Conservation (phyloP, 2,329 filamentous ascomycete species). For the Rachicladosporium sp. region DNA sequence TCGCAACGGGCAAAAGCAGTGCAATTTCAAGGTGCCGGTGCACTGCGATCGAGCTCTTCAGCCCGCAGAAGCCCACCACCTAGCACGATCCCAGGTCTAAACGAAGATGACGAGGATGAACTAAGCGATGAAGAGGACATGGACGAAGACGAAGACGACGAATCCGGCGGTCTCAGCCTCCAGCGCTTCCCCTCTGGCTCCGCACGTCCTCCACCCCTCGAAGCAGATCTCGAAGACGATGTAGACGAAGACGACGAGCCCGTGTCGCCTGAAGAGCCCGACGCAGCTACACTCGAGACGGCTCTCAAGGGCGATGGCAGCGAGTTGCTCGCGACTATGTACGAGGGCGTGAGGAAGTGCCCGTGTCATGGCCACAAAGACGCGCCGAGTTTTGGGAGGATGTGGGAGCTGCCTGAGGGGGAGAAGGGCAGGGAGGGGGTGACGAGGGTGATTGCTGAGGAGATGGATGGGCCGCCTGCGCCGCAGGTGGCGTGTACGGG, state of each 20-base stretch:
- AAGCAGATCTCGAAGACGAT: conserved; percentile 14
- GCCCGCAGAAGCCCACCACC: conserved; percentile 17
- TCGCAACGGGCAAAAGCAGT: conserved; percentile 10
- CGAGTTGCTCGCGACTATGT: conserved; percentile 14
- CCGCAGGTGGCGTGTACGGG: too few species aligned
- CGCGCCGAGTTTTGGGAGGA: conserved; percentile 15
- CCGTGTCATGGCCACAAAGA: conserved; percentile 18
- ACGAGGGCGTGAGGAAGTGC: conserved; percentile 19
- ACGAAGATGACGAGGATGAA: conserved; percentile 13
- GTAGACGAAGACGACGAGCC: conserved; percentile 19
- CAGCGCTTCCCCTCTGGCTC: conserved; percentile 19
- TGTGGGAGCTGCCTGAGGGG: conserved; percentile 20
- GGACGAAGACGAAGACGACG: conserved; percentile 16
- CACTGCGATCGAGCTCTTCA: conserved; percentile 6
- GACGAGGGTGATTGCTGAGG: conserved; percentile 16
- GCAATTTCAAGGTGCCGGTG: conserved; percentile 18
- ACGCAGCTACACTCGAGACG: conserved; percentile 13
- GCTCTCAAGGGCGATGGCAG: conserved; percentile 17
- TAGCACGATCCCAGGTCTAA: conserved; percentile 7
- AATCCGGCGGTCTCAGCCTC: conserved; percentile 15
- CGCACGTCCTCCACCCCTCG: conserved; percentile 12
- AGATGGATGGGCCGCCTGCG: conserved; percentile 2
- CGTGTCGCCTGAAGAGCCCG: conserved; percentile 17
- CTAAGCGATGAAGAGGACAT: conserved; percentile 7
- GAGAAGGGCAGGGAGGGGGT: conserved; percentile 12